Percentiles rank a stretch among this genome's conserved stretches.
These are phyloP conservation scores for Pseudohyphozyma bogoriensis DNA, from an alignment of 768 basidiomycete genomes.

Conservation along the genomic window DNA sequence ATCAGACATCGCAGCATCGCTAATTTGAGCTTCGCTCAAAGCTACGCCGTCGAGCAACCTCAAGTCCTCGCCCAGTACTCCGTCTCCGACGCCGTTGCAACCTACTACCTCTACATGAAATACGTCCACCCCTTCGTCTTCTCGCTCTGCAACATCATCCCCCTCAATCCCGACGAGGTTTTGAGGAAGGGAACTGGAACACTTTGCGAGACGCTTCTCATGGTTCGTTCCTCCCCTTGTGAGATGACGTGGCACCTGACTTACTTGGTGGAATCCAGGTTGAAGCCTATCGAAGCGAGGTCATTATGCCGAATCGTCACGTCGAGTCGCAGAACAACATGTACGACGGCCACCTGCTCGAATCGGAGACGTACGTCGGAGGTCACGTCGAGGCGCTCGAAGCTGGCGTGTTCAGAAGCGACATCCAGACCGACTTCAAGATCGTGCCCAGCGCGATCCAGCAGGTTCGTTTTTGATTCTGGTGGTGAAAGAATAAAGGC, in stretches of 20 bases:
- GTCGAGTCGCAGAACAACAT: constrained; percentile 85
- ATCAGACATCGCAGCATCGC: too few relatives aligned
- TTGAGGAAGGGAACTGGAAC: constrained; percentile 92
- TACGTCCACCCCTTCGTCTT: constrained; percentile 99
- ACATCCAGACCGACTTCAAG: constrained; percentile 91
- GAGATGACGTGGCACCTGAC: not conserved
- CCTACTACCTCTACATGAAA: constrained; percentile 99
- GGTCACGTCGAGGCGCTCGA: constrained; percentile 98
- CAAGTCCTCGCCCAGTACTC: constrained; percentile 93
- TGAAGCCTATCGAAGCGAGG: constrained; percentile 79
- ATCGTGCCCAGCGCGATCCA: constrained; percentile 78
- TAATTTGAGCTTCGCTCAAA: constrained; percentile 36
- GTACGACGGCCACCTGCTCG: constrained; percentile 91
- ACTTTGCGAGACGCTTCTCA: constrained; percentile 89
- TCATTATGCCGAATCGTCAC: constrained; percentile 97
- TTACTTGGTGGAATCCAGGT: constrained; percentile 48
- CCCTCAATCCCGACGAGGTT: constrained; percentile 90
- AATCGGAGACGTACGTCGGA: constrained; percentile 96
- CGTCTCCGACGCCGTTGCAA: constrained; percentile 99
- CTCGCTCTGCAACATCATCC: constrained; percentile 97
- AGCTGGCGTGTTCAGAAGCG: constrained; percentile 94
- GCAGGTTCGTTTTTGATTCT: constrained; percentile 38
- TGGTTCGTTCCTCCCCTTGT: constrained; percentile 52
- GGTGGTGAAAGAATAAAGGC: not conserved
- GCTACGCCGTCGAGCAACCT: constrained; percentile 92